phyloP scores from a whole-genome alignment of 768 basidiomycete genomes.

The Crepidotus variabilis region DNA sequence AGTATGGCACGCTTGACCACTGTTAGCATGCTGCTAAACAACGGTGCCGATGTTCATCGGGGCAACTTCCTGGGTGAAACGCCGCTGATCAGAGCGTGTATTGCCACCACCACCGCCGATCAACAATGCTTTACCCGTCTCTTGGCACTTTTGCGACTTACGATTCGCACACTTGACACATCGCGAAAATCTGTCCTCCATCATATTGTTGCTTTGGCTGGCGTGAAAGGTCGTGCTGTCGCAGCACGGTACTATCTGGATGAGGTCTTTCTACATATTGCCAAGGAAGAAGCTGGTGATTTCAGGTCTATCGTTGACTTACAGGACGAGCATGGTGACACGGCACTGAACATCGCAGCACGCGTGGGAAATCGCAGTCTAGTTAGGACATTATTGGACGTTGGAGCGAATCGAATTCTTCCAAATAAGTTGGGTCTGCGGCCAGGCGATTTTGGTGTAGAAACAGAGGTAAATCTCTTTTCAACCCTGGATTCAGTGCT shows the following conservation, averaged over 20 bases:
- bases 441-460: constrained; percentile 93
- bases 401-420: constrained; percentile 85
- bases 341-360: constrained; percentile 92
- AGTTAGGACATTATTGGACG: constrained; percentile 83
- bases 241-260: constrained; percentile 91
- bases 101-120: constrained; percentile 85
- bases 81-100: constrained; percentile 85
- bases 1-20: constrained; percentile 72
- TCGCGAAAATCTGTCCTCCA: constrained; percentile 85
- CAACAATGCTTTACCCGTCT: constrained; percentile 68
- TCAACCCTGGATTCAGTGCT: neutral
- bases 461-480: constrained; percentile 68
- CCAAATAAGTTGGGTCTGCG: constrained; percentile 92
- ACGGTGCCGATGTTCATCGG: constrained; percentile 84
- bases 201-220: constrained; percentile 87
- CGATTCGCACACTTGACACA: constrained; percentile 86
- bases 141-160: constrained; percentile 59
- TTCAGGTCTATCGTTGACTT: constrained; percentile 83
- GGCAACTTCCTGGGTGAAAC: constrained; percentile 96
- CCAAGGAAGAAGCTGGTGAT: constrained; percentile 68
- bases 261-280: constrained; percentile 83
- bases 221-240: constrained; percentile 82
- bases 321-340: constrained; percentile 94
- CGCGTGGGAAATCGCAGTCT: constrained; percentile 87
- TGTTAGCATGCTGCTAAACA: constrained; percentile 64